Evolutionary conservation across 129 eudicot genomes (phyloP), one percentile per base, ranked within the genome.

Genomic region (Chrysanthemum makinoi): DNA sequence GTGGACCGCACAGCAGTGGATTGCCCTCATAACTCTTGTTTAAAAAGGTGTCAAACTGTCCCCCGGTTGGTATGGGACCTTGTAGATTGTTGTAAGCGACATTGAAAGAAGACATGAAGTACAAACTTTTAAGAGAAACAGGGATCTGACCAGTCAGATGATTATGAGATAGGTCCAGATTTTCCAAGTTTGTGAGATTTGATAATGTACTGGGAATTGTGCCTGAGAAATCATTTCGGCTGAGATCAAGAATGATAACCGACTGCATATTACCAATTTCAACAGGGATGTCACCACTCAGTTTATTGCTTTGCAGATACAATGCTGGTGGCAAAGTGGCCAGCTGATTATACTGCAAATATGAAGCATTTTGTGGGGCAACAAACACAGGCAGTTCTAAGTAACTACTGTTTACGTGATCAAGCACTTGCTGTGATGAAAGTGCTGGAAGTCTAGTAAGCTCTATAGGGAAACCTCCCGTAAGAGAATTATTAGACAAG

Each of bases 311-410:
- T 51, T 63, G 44, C 22, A 88, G 84, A 71, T 88, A 88, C 53
- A 88, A 19, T 5, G 96, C 96, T 14, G 91, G 89, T 11, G 96
- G 96, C 47, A 88, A 71, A 79, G 67, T 77, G 14, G 87, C 85
- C 19, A 88, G 87, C 80, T 86, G 91, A 71, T 80, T 86, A 75
- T 88, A 88, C 64, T 88, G 96, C 86, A 77, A 70, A 61, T 59
- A 79, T 67, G 90, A 82, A n/a, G 82, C 88, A 19, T 88, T 86
- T 78, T 86, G 75, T 2, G 96, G 89, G 65, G 73, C 78, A 68
- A 88, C 82, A 72, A 79, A 88, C 24, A 88, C 91, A 12, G 96
- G 96, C 54, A 88, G 82, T 74, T 83, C 91, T n/a, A 88, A 75
- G 75, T 77, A 79, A 65, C 84, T 80, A 65, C 66, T 53, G 46